Evolutionary conservation across 73 alveolate species (phyloP), one percentile per base, ranked within the genome.

Genomic region (Durusdinium trenchii): DNA sequence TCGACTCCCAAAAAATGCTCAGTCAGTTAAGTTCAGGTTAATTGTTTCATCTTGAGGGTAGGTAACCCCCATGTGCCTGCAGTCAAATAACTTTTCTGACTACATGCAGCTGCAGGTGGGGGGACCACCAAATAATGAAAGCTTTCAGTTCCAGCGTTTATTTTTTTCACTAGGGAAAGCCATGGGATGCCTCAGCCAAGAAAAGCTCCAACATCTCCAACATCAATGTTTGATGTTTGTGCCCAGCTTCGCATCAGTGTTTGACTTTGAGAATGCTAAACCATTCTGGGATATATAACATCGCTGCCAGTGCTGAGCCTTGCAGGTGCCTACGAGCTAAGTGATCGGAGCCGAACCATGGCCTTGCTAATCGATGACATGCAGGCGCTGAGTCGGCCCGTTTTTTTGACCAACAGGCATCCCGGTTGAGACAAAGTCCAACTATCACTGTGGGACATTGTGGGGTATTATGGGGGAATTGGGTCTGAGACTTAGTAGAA

Each of bases 341-440:
- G 87, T 43, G 98, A 91, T 36, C 86, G 98, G 40, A 91, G 71
- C 78, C 98, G 98, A 42, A 91, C 83, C 16, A 75, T 76, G 62
- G 98, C 98, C 35, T 45, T 91, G 52, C 89, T 91, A 18, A 67
- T 91, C 28, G 98, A 91, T 38, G 98, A 91, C 57, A 69, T 91
- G 98, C 98, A 91, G 98, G 98, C 76, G 45, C 81, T 60, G n/a
- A 23, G 73, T 60, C 73, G 73, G n/a, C n/a, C 73, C 18, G 18
- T 23, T 60, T 32, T 23, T 1, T 23, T 60, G 73, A 1, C n/a
- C n/a, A 57, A 57, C 69, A 57, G 12, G 12, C 23, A 57, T 57
- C 12, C 23, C 69, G 23, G 12, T 57, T 60, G 30, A 23, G n/a
- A 60, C 30, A 2, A 60, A 1, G 30, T 60, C 73, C 73, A 60